Evolutionary conservation across 2,329 filamentous ascomycete species (phyloP), one percentile per base, ranked within the genome.

Genomic region (Monilinia vaccinii-corymbosi): DNA sequence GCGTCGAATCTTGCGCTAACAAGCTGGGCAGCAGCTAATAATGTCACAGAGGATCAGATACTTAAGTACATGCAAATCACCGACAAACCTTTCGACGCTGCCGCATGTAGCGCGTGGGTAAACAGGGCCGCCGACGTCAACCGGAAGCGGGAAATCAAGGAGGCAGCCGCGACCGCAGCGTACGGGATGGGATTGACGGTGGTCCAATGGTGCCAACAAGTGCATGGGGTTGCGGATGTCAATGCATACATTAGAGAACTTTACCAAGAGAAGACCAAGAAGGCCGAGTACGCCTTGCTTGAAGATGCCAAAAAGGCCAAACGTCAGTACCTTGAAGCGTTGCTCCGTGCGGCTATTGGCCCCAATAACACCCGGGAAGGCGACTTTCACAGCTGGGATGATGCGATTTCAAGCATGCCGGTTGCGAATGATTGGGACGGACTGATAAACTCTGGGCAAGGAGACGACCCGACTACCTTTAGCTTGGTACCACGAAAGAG

Each of bases 251-350:
- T 53, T 3, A 7, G n/a, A 1, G 42, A 53, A 18, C 1, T 53
- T 2, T 9, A 4, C 3, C 8, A 28, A 6, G 10, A 28, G 14
- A 14, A 21, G 11, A 1, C 2, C 6, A 36, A 36, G 34, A 14
- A 14, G 34, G 23, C 50, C 3, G 21, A 42, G 21, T 53, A 31
- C 3, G 7, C 9, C 3, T 6, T 31, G 1, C 14, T 2, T 13
- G 3, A 9, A 2, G 18, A 42, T 14, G 3, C 23, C 13, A 1
- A 9, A 18, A 16, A 42, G 16, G 18, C 36, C 11, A 53, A 31
- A 16, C 1, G 9, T 3, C 5, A 21, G 0, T 53, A 10, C 2
- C 1, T 3, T 1, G n/a, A 18, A 4, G 4, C 1, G 1, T n/a
- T 53, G 4, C 36, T 53, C 3, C 3, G 1, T 5, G 13, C 1